Evolutionary conservation across 306 rosid species (phyloP), one percentile per base, ranked within the genome.

Genomic region (Glycine tomentella): DNA sequence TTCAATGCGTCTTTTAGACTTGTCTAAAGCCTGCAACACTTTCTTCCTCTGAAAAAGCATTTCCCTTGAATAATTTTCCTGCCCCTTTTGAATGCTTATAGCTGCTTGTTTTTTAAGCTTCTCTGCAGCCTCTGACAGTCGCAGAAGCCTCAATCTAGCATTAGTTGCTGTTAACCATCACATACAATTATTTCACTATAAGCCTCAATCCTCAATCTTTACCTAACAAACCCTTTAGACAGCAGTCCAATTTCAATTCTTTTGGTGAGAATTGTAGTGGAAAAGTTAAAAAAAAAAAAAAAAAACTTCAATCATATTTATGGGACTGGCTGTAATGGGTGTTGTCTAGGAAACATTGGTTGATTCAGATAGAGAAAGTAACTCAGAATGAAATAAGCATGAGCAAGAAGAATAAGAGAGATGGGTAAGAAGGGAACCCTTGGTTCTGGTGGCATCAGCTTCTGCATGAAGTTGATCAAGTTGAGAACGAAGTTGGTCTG

Each of bases 91-190:
- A 72, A 91, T 86, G 63, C 81, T 89, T 68, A 88, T 59, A 63
- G 96, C 92, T 45, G 99, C 99, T 85, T 93, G 97, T 66, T 87
- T 88, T 81, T 84, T 82, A 69, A 95, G 93, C 79, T 95, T 93
- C 87, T 95, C 97, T n/a, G 99, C 99, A 46, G 98, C 92, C 82
- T 93, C 98, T 42, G 99, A 93, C 81, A 95, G 86, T 14, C 98
- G 90, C 75, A 93, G 73, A 50, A 95, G 91, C 87, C 97, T 93
- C 76, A 81, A 57, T 77, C 99, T 91, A 57, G 98, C 97, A 88
- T 78, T 93, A 75, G 86, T 91, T 55, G 98, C 99, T 95, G 85
- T 74, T 70, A 88, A 74, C 64, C 80, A 75, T 58, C 82, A 82
- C 48, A 25, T 11, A 56, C 9, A 45, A 84, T 1, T 7, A 56